Evolutionary conservation across 352 stramenopile genomes (phyloP), one percentile per base, ranked within the genome.

Genomic region (Aphanomyces stellatus): DNA sequence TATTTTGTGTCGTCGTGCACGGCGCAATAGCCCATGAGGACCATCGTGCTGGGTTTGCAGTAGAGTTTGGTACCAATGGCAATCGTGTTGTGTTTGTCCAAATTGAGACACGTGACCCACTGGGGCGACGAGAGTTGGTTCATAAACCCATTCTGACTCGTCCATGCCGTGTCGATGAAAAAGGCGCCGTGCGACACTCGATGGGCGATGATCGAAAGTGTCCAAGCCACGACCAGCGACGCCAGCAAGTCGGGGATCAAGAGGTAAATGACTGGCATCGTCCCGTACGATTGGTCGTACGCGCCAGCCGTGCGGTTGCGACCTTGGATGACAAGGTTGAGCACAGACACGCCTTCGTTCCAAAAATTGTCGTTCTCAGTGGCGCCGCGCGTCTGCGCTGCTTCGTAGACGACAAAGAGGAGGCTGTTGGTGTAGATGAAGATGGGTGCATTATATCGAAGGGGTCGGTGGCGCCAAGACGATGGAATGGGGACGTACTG

Each of bases 1-100:
- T 46, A 46, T 46, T 46, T 46, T 10, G 7, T 62, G 30, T 62
- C 8, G 53, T 43, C 31, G 8, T 43, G 19, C 15, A 62, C 30
- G 11, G 34, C 43, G 53, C 53, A 62, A 62, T 41, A 62, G 0
- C 53, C 53, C 2, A 62, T 27, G 13, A 62, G 53, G 28, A 37
- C 53, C 24, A 62, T 25, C 31, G 43, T 30, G 30, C 53, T 62
- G 28, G 53, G 53, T 43, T 28, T 43, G 53, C 53, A 62, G 35
- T 48, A 62, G 19, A 62, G 35, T n/a, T 62, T 62, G 53, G 30
- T n/a, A 4, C 53, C 53, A 30, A 62, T 62, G 10, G 33, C 19
- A 30, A 62, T 62, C 0, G 53, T 37, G 30, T 62, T 62, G 8
- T 62, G 42, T 5, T 25, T n/a, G 31, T 62, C 53, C 11, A 62